Evolutionary conservation across 768 basidiomycete genomes (phyloP), one percentile per base, ranked within the genome.

Genomic region (Collybia nuda): DNA sequence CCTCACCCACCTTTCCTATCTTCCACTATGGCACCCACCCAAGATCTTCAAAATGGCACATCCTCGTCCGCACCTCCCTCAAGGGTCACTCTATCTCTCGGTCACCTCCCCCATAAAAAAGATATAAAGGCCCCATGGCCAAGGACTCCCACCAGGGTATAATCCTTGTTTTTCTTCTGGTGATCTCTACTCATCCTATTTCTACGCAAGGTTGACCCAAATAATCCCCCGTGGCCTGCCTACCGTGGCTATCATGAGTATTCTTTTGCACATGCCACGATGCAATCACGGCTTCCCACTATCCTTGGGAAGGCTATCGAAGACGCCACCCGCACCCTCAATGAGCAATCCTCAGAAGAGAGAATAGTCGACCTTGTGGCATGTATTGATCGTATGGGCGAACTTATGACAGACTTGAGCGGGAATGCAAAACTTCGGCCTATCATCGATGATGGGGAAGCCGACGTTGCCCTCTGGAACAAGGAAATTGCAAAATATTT

Each of bases 221-320:
- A 90, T 65, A 89, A 90, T 71, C 88, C 88, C 8, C 88, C 88
- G 15, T 90, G 80, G 80, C 88, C 89, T 29, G 88, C 88, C 0
- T 90, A 81, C 67, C 84, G 89, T 38, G 87, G 88, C 3, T 89
- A 90, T 64, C 82, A 86, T 65, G 85, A 90, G 60, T 90, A 85
- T 64, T 90, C 86, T 0, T 91, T 91, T 62, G 87, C 86, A 35
- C 83, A 95, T 69, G 95, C 93, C 26, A 96, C 94, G 3, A 97
- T 97, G 94, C 90, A 92, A 53, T 85, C 88, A n/a, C 86, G 95
- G 41, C 82, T 97, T 21, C 95, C 95, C 2, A 96, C 95, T 36
- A 98, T 98, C 56, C 77, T 97, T 42, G 92, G 93, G 56, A 98
- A 97, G 71, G 95, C 90, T 11, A 94, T 97, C 60, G 93, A 95